Base-by-base conservation (phyloP, 176 grass and related monocot species). In the Raddia guianensis region DNA sequence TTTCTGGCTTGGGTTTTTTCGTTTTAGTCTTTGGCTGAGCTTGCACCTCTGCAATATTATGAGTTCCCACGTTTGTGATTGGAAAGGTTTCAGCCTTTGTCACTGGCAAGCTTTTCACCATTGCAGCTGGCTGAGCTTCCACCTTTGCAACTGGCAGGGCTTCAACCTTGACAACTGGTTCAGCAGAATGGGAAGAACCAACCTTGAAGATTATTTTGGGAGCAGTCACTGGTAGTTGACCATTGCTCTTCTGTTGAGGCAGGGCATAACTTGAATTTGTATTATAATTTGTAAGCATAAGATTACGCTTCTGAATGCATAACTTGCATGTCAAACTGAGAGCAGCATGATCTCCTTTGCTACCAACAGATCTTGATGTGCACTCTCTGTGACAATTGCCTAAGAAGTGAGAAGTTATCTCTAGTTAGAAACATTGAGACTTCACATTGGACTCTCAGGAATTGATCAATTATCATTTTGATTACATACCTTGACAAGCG, bases 371-470 rank as follows among this genome's bases (percentile, higher is more conserved):
- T 32, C 71, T 84, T 77, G 85, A 52, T 57, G 70, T 81, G 69
- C 96, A 98, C 51, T 91, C 88, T 90, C 86, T 85, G 43, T 98
- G 96, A 76, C 90, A 98, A 72, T 90, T 84, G 74, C 96, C 96
- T 99, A 67, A 70, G 88, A 73, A 86, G 47, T 73, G 72, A 70
- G 88, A 73, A 86, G 47, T 73, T 73, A 72, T 19, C 82, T 77
- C 66, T 83, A 80, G 66, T 86, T 65, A 74, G 83, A 55, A 84
- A 70, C 35, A 89, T 7, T 45, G 79, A 80, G 66, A 85, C 33
- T 66, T 43, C 40, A 33, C 32, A 84, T 53, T 52, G 8, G 40
- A 78, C 81, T 16, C n/a, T 56, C 33, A 78, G 33, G 80, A 70
- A 87, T 62, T 34, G 11, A 15, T 45, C 15, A 56, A 52, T 55